Base-by-base conservation (phyloP, 202 grass and related monocot genomes). In the Saccharum hybrid region DNA sequence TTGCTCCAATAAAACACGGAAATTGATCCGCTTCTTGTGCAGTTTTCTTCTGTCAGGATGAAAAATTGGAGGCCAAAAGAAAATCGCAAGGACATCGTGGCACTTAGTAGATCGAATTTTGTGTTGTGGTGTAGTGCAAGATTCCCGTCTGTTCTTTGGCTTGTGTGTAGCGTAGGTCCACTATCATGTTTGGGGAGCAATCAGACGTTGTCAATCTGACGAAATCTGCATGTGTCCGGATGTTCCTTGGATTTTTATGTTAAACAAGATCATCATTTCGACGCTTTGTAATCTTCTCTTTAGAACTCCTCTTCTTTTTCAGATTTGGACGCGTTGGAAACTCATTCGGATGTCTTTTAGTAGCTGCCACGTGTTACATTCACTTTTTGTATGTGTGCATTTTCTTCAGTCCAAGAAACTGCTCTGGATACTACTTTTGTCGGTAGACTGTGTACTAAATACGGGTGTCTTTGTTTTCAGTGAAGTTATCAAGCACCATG, bases 281-380 rank as follows among this genome's bases (percentile, higher is more conserved):
- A 2, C 15, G 10, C 26, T 23, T 63, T 76, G 72, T 66, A 70
- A 21, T 40, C 30, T 63, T 87, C n/a, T 72, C 33, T 49, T 62
- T 62, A 11, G 71, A 76, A 34, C 0, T 30, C 16, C 26, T 26
- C 2, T 10, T n/a, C 3, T 2, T 36, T 36, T 46, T 46, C 3
- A 16, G 71, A 81, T 61, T 68, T 48, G 38, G 51, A 76, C 57
- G 71, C 31, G 52, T 69, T 76, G 22, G 72, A 76, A 68, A 63
- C 72, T 19, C 43, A 34, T 68, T 33, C 36, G 72, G 49, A 15
- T 70, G 26, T 26, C 72, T 40, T 31, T 6, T 82, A 34, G 26
- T 37, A 15, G 16, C 46, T 21, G 13, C 66, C 66, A 33, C 66
- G 45, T 18, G 37, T 43, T 61, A 31, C 34, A 30, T 30, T 6